Evolutionary conservation across 495 filamentous ascomycete genomes (phyloP).

Genomic region (Penicillium bialowiezense): DNA sequence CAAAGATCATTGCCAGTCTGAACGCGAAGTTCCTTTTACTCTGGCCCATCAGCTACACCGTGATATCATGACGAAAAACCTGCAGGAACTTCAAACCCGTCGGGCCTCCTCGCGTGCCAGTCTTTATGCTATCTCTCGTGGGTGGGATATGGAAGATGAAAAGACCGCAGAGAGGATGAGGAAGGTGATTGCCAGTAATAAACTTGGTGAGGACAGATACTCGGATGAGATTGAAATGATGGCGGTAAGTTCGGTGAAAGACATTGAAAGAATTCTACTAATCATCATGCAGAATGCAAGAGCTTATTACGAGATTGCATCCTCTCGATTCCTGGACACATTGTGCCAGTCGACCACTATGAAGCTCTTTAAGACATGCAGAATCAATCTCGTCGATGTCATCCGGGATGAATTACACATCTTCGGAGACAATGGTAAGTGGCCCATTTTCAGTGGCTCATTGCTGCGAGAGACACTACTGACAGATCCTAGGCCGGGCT

Average conservation of each 20-base stretch:
- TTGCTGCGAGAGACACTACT: too few species aligned
- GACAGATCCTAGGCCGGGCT: slow-evolving; percentile 6
- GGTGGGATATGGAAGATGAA: slow-evolving; percentile 4
- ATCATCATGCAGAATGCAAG: slow-evolving; percentile 30
- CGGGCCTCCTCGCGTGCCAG: slow-evolving; percentile 14
- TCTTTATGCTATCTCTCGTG: slow-evolving; percentile 12
- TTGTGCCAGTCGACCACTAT: slow-evolving; percentile 45
- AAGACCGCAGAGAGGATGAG: slow-evolving; percentile 13
- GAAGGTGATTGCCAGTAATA: slow-evolving; percentile 14
- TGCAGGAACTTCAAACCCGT: not conserved
- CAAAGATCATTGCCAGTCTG: slow-evolving; percentile 23
- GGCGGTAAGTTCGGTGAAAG: slow-evolving; percentile 33
- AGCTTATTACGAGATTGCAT: slow-evolving; percentile 55
- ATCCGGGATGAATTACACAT: slow-evolving; percentile 37
- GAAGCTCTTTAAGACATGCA: slow-evolving; percentile 46
- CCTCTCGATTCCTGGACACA: slow-evolving; percentile 45
- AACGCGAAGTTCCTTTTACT: slow-evolving; percentile 35
- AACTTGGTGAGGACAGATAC: slow-evolving; percentile 44
- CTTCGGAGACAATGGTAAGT: slow-evolving; percentile 36
- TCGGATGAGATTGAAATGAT: slow-evolving; percentile 49
- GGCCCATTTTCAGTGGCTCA: too few species aligned
- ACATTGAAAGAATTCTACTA: not conserved
- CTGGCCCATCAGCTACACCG: slow-evolving; percentile 27
- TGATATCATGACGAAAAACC: slow-evolving; percentile 5
- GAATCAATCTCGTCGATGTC: slow-evolving; percentile 28